Percentiles rank a stretch among this genome's conserved stretches.
phyloP scores from a whole-genome alignment of 345 rosid species.

The Citropsis articulata region DNA sequence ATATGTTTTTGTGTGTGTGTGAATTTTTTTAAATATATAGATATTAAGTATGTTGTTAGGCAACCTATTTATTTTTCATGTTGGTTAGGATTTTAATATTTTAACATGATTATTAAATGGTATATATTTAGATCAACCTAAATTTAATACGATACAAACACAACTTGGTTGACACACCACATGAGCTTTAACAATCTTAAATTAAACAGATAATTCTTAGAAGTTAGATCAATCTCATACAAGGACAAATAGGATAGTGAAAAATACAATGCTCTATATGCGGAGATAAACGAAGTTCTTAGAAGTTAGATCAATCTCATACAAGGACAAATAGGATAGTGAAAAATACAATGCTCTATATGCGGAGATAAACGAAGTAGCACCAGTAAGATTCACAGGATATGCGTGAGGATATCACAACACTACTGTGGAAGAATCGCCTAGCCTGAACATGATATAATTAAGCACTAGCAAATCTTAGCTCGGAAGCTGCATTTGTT shows the following conservation, averaged over 20 bases:
- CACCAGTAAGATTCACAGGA: no score
- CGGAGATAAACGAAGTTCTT: neutral
- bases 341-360: neutral
- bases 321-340: neutral
- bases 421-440: neutral
- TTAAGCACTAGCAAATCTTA: neutral
- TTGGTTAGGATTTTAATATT: no score
- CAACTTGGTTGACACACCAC: accelerated
- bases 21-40: no score
- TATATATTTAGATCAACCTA: accelerated
- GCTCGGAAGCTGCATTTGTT: neutral
- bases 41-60: no score
- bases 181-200: no score
- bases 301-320: neutral
- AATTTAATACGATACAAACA: no score
- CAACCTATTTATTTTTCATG: accelerated
- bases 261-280: neutral
- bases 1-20: no score
- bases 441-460: neutral
- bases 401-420: no score
- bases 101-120: no score
- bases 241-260: neutral
- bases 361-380: neutral
- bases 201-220: no score
- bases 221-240: neutral